These are phyloP conservation scores for Tothia fuscella DNA, from an alignment of 2,329 filamentous ascomycete species.

Conservation along the genomic window DNA sequence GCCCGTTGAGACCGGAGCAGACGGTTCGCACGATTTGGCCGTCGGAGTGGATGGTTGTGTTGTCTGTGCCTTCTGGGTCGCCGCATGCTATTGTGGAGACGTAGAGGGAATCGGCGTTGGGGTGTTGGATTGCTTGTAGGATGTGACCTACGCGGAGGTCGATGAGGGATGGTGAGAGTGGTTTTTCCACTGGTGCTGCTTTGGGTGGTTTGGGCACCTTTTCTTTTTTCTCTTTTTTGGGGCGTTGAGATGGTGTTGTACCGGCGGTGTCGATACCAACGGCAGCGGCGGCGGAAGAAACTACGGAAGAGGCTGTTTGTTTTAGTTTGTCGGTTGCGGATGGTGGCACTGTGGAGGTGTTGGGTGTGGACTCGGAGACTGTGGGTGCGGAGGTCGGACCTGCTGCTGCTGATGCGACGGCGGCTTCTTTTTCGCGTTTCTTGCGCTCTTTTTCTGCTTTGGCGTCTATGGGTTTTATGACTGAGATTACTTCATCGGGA, in stretches of 20 bases:
- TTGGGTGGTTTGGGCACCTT: slow-evolving; percentile 66
- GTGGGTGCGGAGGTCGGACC: slow-evolving; percentile 31
- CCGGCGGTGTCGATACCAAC: slow-evolving; percentile 25
- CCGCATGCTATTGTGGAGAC: slow-evolving; percentile 94
- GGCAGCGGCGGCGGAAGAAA: slow-evolving; percentile 27
- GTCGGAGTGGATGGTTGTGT: slow-evolving; percentile 84
- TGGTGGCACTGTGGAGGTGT: slow-evolving; percentile 33
- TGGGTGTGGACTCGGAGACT: slow-evolving; percentile 37
- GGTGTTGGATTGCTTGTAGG: slow-evolving; percentile 88
- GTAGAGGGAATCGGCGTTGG: slow-evolving; percentile 90
- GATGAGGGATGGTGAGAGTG: slow-evolving; percentile 73
- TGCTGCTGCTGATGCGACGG: slow-evolving; percentile 42
- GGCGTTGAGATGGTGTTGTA: slow-evolving; percentile 36
- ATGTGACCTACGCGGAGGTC: slow-evolving; percentile 96
- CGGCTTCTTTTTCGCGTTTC: slow-evolving; percentile 83
- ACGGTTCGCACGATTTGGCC: slow-evolving; percentile 88
- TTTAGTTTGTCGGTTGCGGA: slow-evolving; percentile 39
- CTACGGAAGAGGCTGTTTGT: slow-evolving; percentile 40
- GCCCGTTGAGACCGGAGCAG: slow-evolving; percentile 90
- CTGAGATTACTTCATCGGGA: slow-evolving; percentile 67
- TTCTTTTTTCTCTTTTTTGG: slow-evolving; percentile 80
- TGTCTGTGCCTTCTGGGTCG: slow-evolving; percentile 71
- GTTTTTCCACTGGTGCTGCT: slow-evolving; percentile 52
- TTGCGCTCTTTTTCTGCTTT: slow-evolving; percentile 94
- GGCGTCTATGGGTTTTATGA: slow-evolving; percentile 78